phyloP scores from a whole-genome alignment of 2,329 filamentous ascomycete species.

The Penicillium thymicola region DNA sequence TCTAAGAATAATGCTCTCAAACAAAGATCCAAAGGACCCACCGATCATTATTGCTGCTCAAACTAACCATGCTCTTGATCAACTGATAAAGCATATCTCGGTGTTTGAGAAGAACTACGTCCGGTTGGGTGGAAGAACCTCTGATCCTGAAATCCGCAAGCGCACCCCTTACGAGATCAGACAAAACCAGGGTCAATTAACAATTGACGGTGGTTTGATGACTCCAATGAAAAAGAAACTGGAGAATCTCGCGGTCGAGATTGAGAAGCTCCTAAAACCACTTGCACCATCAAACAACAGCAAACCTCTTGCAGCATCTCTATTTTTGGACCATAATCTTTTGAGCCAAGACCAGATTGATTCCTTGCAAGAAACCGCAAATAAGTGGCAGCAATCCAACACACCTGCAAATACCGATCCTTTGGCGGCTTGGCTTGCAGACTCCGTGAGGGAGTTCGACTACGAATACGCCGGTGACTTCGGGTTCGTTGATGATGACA shows the following conservation, averaged over 20 bases:
- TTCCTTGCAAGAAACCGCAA: conserved; percentile 55
- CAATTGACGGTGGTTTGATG: conserved; percentile 42
- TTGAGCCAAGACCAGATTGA: conserved; percentile 62
- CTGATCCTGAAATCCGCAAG: conserved; percentile 62
- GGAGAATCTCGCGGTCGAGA: conserved; percentile 41
- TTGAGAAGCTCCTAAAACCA: conserved; percentile 44
- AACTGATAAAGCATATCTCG: conserved; percentile 65
- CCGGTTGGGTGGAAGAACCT: conserved; percentile 67
- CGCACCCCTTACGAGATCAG: conserved; percentile 65
- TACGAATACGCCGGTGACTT: conserved; percentile 47
- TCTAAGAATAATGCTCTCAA: conserved; percentile 62
- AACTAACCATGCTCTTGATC: conserved; percentile 87
- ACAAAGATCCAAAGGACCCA: conserved; percentile 54
- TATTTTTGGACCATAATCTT: conserved; percentile 55
- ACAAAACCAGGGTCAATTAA: conserved; percentile 28
- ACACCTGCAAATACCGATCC: conserved; percentile 23
- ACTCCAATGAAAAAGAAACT: conserved; percentile 42
- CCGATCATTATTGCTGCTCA: conserved; percentile 79
- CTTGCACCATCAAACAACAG: conserved; percentile 36
- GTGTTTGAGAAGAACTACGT: conserved; percentile 62
- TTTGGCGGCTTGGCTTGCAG: conserved; percentile 58
- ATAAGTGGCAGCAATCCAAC: conserved; percentile 38
- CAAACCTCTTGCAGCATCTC: conserved; percentile 51
- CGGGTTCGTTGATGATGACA: conserved; percentile 56
- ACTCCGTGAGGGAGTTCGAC: conserved; percentile 47